phyloP scores from a whole-genome alignment of 2,329 filamentous ascomycete species.

The Pseudogymnoascus sp. region DNA sequence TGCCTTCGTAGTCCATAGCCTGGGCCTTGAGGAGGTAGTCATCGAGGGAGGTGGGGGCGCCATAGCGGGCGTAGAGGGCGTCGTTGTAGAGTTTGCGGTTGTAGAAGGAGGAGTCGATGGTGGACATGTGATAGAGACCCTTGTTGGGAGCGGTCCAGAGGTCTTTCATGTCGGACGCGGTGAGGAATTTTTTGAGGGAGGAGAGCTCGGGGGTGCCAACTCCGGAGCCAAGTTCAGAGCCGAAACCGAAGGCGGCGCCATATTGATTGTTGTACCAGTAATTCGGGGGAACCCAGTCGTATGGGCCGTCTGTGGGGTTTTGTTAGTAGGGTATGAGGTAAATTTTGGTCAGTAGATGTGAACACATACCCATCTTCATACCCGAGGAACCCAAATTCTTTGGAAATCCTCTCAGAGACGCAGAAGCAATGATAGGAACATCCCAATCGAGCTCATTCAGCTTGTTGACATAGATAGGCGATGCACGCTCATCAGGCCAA shows the following conservation, averaged over 20 bases:
- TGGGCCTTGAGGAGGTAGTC: conserved; percentile 56
- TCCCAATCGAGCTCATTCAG: conserved; percentile 48
- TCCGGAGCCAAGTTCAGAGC: conserved; percentile 55
- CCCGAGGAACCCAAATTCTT: conserved; percentile 47
- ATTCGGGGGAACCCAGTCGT: conserved; percentile 60
- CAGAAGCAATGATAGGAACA: conserved; percentile 51
- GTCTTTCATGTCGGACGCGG: conserved; percentile 42
- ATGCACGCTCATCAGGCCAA: conserved; percentile 54
- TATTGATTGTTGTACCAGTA: conserved; percentile 53
- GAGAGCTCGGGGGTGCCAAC: conserved; percentile 54
- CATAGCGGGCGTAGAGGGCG: conserved; percentile 46
- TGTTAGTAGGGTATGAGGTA: background rate
- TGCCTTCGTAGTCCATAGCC: conserved; percentile 59
- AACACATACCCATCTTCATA: conserved; percentile 50
- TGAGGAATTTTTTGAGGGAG: conserved; percentile 49
- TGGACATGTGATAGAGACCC: conserved; percentile 54
- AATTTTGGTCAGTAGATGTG: background rate
- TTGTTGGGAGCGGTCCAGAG: conserved; percentile 50
- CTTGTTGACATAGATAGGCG: conserved; percentile 45
- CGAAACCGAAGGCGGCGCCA: conserved; percentile 57
- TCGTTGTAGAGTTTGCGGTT: conserved; percentile 52
- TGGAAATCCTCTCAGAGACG: conserved; percentile 48
- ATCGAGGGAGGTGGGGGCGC: conserved; percentile 42
- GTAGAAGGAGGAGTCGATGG: conserved; percentile 47
- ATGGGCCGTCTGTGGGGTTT: conserved; percentile 43